phyloP scores from a whole-genome alignment of 2,329 filamentous ascomycete genomes.

The Microdochium bolleyi region DNA sequence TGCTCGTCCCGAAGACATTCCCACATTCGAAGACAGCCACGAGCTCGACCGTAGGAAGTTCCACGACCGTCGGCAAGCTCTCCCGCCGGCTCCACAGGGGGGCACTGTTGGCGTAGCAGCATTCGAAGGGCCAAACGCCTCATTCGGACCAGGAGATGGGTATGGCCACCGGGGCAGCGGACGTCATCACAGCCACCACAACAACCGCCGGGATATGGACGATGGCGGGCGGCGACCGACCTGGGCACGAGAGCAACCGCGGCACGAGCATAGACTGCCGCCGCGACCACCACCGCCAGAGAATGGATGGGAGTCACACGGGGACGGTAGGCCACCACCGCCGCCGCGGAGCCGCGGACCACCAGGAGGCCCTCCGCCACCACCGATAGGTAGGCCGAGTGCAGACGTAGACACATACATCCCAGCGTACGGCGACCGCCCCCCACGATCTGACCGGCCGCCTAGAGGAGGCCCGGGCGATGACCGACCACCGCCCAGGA shows the following conservation, averaged over 20 bases:
- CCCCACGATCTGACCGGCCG: slow-evolving; percentile 3
- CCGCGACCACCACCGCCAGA: slow-evolving; percentile 41
- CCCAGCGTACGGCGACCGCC: slow-evolving; percentile 32
- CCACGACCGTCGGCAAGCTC: slow-evolving; percentile 72
- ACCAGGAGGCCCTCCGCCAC: slow-evolving; percentile 9
- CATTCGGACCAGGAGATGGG: slow-evolving; percentile 43
- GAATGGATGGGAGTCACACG: slow-evolving; percentile 28
- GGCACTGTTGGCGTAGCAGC: slow-evolving; percentile 78
- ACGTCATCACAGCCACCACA: slow-evolving; percentile 25
- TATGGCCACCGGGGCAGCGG: slow-evolving; percentile 43
- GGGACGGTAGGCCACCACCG: slow-evolving; percentile 23
- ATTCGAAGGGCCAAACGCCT: slow-evolving; percentile 37
- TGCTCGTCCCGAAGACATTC: slow-evolving; percentile 77
- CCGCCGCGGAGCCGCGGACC: slow-evolving; percentile 23
- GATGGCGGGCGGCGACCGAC: slow-evolving; percentile 37
- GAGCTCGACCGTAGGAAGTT: slow-evolving; percentile 92
- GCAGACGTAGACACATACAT: slow-evolving; percentile 42
- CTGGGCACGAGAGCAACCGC: slow-evolving; percentile 42
- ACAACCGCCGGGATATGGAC: slow-evolving; percentile 23
- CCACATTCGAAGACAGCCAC: slow-evolving; percentile 87
- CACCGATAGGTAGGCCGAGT: slow-evolving; percentile 3
- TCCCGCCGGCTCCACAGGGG: slow-evolving; percentile 86
- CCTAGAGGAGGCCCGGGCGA: slow-evolving; percentile 9
- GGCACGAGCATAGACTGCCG: slow-evolving; percentile 30
- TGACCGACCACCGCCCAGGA: slow-evolving; percentile 18